Evolutionary conservation across 1,139 yeast genomes (phyloP), one percentile per base, ranked within the genome.

Genomic region (Geotrichum carabidarum): DNA sequence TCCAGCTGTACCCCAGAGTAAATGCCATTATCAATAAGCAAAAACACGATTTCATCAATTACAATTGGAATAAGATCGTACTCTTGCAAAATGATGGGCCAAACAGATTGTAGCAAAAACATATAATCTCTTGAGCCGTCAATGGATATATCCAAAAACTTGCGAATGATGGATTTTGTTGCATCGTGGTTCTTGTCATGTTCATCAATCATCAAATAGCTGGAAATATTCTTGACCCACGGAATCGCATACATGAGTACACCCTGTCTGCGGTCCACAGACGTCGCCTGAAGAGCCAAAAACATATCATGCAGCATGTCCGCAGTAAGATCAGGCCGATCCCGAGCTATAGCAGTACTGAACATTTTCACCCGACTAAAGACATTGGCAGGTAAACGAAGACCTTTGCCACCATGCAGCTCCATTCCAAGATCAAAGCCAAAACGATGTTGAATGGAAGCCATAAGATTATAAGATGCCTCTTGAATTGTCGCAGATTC

Each of bases 151-250:
- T 78, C 75, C 58, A 89, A 81, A 58, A 87, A 77, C 55, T 80
- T 79, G 48, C 93, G 75, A 37, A 88, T 75, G 9, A 88, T 70
- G 47, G 80, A 81, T 0, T 85, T 79, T 2, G 84, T 78, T 1
- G 81, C 78, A 0, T 95, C 94, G 57, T 71, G 73, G 40, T 71
- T 74, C 36, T 79, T 81, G 62, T 77, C 79, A 36, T 61, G 60
- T 1, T 44, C 37, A 57, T 59, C 53, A 57, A 46, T 41, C 18
- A 47, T 43, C 12, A 87, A 82, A 61, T 81, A 70, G 30, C 75
- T 76, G 63, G 83, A 80, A 32, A 87, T 74, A 62, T 88, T 86
- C 37, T 78, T 78, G n/a, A 86, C 76, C 95, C 96, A 89, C 1
- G 94, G 91, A 0, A 88, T 76, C 11, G 84, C 73, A 64, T 82